Conservation (phyloP, 345 rosid species). For the Firmiana major region DNA sequence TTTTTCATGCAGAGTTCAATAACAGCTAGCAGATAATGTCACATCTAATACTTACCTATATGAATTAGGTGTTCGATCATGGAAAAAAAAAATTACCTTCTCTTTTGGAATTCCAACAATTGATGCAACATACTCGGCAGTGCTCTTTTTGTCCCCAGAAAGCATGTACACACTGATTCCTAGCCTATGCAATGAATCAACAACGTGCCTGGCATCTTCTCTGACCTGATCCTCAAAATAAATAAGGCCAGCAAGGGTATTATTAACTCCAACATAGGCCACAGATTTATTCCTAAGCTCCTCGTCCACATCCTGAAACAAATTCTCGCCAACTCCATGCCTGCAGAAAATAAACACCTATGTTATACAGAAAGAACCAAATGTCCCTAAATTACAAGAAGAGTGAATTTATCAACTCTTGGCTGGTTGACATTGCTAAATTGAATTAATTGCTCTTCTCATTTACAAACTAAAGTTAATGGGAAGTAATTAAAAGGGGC, state of each 20-base stretch:
- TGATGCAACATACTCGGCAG: constrained; percentile 89
- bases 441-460: background rate
- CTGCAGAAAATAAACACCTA: constrained; percentile 35
- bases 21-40: background rate
- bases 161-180: constrained; percentile 86
- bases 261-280: constrained; percentile 80
- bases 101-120: constrained; percentile 81
- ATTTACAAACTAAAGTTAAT: background rate
- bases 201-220: constrained; percentile 83
- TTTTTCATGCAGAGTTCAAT: background rate
- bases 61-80: background rate
- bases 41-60: background rate
- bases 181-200: constrained; percentile 52
- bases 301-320: constrained; percentile 42
- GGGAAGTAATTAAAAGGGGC: background rate
- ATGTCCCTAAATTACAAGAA: background rate
- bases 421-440: background rate
- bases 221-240: constrained; percentile 85
- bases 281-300: constrained; percentile 63
- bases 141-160: constrained; percentile 82
- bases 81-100: constrained; percentile 40
- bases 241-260: constrained; percentile 70
- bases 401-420: background rate
- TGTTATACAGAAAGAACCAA: background rate
- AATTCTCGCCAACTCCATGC: constrained; percentile 60